Conservation (phyloP, 177 flowering plant species). For the Vitis hybrid region DNA sequence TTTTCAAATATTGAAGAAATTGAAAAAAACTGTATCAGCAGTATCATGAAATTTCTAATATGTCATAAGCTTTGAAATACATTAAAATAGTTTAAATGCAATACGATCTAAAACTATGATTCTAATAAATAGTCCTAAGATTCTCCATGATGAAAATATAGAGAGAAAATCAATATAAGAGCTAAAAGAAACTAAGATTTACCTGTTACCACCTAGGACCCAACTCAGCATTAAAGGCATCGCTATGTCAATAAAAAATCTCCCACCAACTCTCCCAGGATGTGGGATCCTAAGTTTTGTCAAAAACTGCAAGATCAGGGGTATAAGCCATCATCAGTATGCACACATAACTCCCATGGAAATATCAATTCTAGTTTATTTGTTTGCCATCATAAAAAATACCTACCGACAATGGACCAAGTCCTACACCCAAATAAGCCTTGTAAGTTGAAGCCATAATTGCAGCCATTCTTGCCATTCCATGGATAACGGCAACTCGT, state of each 20-base stretch:
- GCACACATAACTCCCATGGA: background rate
- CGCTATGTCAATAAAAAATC: conserved; percentile 64
- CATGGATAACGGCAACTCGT: conserved; percentile 83
- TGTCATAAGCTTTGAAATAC: too few relatives aligned
- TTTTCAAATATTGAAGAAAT: too few relatives aligned
- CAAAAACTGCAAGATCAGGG: conserved; percentile 58
- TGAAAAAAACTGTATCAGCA: too few relatives aligned
- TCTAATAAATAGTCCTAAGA: background rate
- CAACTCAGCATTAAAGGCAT: conserved; percentile 89
- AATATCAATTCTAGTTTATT: background rate
- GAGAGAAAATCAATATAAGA: background rate
- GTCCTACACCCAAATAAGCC: conserved; percentile 90
- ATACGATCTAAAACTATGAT: background rate
- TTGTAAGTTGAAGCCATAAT: conserved; percentile 93
- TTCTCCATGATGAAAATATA: background rate
- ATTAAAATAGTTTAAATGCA: too few relatives aligned
- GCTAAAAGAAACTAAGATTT: too few relatives aligned
- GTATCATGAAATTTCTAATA: too few relatives aligned
- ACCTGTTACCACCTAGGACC: conserved; percentile 98
- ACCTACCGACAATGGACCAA: conserved; percentile 87
- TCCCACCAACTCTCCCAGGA: conserved; percentile 93
- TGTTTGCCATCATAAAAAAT: background rate
- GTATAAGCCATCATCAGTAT: background rate
- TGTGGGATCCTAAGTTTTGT: conserved; percentile 82
- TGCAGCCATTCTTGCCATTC: conserved; percentile 97